Base-by-base conservation (phyloP, 148 eudicot species). In the Fagopyrum tataricum region DNA sequence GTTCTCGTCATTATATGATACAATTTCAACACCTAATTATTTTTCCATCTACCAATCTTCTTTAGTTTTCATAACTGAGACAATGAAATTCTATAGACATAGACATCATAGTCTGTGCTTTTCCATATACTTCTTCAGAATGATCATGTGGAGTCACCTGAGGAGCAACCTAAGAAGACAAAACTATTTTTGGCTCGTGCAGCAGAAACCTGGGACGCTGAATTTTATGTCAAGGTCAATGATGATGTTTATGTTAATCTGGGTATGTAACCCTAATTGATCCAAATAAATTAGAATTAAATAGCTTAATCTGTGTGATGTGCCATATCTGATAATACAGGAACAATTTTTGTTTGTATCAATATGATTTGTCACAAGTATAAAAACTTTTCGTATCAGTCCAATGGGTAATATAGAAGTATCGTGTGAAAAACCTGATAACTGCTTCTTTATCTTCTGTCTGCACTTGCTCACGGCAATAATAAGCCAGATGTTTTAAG, bases 151-250 rank as follows among this genome's bases (percentile, higher is more conserved):
- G 98, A 93, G 85, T 86, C 82, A 43, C 75, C 84, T 6, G 89
- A 86, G 78, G 94, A 87, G 79, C 81, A 79, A 62, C 87, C 96
- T 59, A 86, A 82, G 70, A 93, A 90, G 87, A 84, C 94, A 71
- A 93, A 85, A 67, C 67, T 86, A 70, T 93, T 90, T 80, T 90
- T 90, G 72, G 92, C 94, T 67, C 86, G 83, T 80, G 98, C 96
- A 24, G 84, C 91, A 72, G 90, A 86, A 77, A 84, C 74, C 23
- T 89, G 92, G 94, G 86, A 86, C 67, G 96, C 98, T 53, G 90
- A 89, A 51, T 90, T 81, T 73, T 93, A 82, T 71, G 89, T 88
- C 74, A 93, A 93, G 85, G 91, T 90, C 82, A 90, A 89, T 72
- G 94, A 90, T 71, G 87, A 93, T 82, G 84, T 93, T 72, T 85